Base-by-base conservation (phyloP, 768 basidiomycete genomes). In the Kwoniella sp. region DNA sequence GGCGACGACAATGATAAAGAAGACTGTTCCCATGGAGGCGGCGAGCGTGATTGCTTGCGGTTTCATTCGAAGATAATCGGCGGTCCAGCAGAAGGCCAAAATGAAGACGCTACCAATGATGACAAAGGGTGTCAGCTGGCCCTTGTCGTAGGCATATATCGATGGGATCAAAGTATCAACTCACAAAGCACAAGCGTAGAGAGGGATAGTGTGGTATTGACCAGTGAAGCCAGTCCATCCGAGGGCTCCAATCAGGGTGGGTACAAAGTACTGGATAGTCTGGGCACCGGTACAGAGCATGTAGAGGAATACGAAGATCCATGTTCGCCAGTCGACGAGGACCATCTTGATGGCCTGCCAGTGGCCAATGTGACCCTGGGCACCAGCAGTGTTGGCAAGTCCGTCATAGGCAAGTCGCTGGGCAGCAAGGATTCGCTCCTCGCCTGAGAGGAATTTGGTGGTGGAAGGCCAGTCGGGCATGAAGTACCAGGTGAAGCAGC, bases 401-500 rank as follows among this genome's bases (percentile, higher is more conserved):
- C 74, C 76, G 48, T 79, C 78, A 21, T 68, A 73, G 1, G 71
- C 71, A 10, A 79, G 68, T 56, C 78, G 72, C 49, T 74, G 72
- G 52, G 74, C 69, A n/a, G 78, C 79, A 19, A 82, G 78, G 15
- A 79, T 49, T 22, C 74, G 68, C 64, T 81, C 81, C 19, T 81
- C 77, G 12, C 64, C 60, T 17, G 72, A 74, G n/a, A 82, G 66
- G 76, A 79, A 81, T 22, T 63, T 67, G 52, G 79, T 77, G 13
- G 76, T 80, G 13, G 79, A 72, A 13, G 79, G 81, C 67, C 75
- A 81, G 63, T 78, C 72, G 52, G 80, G 80, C 49, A 80, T 68
- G 59, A 77, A 63, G 70, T 58, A 66, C 74, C 65, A 77, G 21
- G 76, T 69, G 67, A 74, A 71, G 52, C 59, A 57, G 33, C 73